Base-by-base conservation (phyloP, 2,329 filamentous ascomycete genomes). In the Geosmithia flava region DNA sequence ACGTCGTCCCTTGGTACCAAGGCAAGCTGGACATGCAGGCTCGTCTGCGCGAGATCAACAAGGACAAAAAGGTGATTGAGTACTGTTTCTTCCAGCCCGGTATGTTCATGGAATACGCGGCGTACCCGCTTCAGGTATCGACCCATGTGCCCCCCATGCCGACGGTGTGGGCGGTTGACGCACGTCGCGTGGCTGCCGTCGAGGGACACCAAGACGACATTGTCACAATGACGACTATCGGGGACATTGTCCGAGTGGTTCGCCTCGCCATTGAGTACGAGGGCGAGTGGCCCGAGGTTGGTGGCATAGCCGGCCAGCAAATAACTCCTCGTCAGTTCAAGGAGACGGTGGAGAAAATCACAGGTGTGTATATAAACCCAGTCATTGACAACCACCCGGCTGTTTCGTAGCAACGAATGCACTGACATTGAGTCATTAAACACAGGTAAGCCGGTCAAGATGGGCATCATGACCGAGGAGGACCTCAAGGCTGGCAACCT, bases 41-140 rank as follows among this genome's bases (percentile, higher is more conserved):
- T 16, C 80, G 81, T 54, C 63, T 82, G 0, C 52, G 62, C 20
- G 58, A 72, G 16, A 51, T 81, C 3, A 80, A 80, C 55, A 64
- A 66, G 40, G 59, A 70, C 13, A 60, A 58, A 23, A 66, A 69
- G 46, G 70, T 75, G 3, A 61, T 80, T 6, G 74, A 80, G 50
- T 80, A 80, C 56, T 70, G 62, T 1, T 60, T 78, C 0, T 79
- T 80, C 53, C 74, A 78, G 39, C 72, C 72, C 0, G 75, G 73
- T 0, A 53, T 77, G 1, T 77, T 78, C 54, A 54, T 73, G 20
- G 67, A 81, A 56, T 80, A 80, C 59, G 62, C 78, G 33, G 72
- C 71, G 1, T 69, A 62, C 46, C 76, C 77, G 0, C 56, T 72
- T 49, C 62, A 67, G 42, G 68, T 74, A 0, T 57, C 68, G 7